A percentile compares a stretch with the other conserved stretches of the same genome.
Conservation (phyloP, 163 green algal species). For the Trebouxia gelatinosa region DNA sequence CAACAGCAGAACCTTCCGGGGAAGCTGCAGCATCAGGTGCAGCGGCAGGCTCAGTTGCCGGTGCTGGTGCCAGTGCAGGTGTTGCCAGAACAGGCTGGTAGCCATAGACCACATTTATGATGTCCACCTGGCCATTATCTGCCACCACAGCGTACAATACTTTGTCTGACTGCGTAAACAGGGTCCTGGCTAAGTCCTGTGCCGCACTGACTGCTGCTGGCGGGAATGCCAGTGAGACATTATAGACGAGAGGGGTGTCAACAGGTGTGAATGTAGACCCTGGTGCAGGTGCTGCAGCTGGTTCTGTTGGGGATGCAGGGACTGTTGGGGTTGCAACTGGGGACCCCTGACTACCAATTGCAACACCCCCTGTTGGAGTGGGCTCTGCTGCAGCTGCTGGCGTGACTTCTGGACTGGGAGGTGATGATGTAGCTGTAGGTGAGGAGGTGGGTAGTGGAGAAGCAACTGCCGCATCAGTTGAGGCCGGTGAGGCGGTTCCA, state of each 20-base stretch:
- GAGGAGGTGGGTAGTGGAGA: neutral
- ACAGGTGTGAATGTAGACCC: neutral
- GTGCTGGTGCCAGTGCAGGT: neutral
- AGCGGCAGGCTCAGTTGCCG: neutral
- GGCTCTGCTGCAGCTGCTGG: neutral
- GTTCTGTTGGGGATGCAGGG: neutral
- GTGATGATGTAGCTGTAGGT: neutral
- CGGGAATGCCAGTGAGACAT: constrained; percentile 5
- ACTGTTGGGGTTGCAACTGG: neutral
- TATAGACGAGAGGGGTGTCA: neutral
- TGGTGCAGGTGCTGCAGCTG: neutral
- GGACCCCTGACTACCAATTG: no score
- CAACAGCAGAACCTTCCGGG: neutral
- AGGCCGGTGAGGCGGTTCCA: neutral
- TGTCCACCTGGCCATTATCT: neutral
- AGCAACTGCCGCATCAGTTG: neutral
- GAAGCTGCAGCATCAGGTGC: neutral
- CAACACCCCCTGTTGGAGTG: neutral
- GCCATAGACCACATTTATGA: constrained; percentile 11
- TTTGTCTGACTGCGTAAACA: constrained; percentile 8
- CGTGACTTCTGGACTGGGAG: neutral
- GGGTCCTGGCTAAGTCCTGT: constrained; percentile 1
- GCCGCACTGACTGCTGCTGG: neutral
- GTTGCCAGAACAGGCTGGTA: neutral
- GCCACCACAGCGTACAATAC: constrained; percentile 5